Base-by-base conservation (phyloP, 768 basidiomycete species). In the Tulasnella calospora region DNA sequence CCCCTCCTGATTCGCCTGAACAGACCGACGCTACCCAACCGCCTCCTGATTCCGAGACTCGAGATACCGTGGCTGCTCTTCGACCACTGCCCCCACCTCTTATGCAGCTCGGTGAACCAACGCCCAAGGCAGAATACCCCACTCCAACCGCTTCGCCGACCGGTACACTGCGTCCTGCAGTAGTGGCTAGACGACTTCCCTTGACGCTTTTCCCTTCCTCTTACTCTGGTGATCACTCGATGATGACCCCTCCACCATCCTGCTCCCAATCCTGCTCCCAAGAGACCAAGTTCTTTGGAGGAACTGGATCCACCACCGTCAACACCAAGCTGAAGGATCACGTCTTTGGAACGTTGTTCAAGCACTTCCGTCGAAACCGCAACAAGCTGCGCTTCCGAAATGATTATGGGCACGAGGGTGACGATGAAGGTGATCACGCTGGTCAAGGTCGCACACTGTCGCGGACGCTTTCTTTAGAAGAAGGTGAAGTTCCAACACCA, bases 251-350 rank as follows among this genome's bases (percentile, higher is more conserved):
- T 33, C 77, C 77, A 1, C 77, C 77, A 13, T 73, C 77, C 33
- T 7, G 8, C 23, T 30, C 38, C 9, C 44, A 46, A 13, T 73
- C 77, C 33, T 7, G 8, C 23, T 30, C 38, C 9, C 44, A 46
- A 21, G 79, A 79, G 27, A 86, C 87, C 17, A 88, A 88, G 70
- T 89, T 88, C 86, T 95, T 95, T 81, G 94, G 92, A 44, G 97
- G 96, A 3, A 93, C 92, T 2, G 97, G 97, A 1, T 94, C 93
- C 19, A 99, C 98, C 7, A 89, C 91, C 75, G 96, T 98, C 79
- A 99, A 99, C 84, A 95, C 93, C 51, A 94, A 90, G 83, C 86
- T 99, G 78, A 96, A 96, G 84, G 96, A 99, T 82, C 95, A 97
- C 81, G 95, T 99, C 70, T 97, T 99, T 83, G 93, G 90, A 79